Evolutionary conservation across 495 filamentous ascomycete genomes (phyloP).

Genomic region (Xylaria grammica): DNA sequence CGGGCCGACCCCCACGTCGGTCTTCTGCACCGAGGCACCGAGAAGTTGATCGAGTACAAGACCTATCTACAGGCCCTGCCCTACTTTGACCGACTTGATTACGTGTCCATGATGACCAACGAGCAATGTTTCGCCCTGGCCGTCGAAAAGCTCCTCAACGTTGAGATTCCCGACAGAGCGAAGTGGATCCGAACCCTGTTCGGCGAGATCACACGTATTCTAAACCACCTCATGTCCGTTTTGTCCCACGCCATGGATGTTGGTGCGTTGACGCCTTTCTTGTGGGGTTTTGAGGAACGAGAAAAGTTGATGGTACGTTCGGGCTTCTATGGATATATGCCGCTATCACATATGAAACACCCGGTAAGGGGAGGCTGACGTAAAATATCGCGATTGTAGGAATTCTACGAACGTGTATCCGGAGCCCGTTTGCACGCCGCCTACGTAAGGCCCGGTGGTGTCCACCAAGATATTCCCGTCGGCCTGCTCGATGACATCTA

Average conservation of each 20-base stretch:
- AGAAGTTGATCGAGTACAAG: slow-evolving; percentile 99
- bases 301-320: slow-evolving; percentile 94
- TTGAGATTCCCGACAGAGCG: slow-evolving; percentile 93
- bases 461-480: slow-evolving; percentile 91
- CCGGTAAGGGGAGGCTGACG: slow-evolving; percentile 12
- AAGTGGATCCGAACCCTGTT: slow-evolving; percentile 98
- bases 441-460: slow-evolving; percentile 97
- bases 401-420: slow-evolving; percentile 99
- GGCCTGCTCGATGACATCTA: slow-evolving; percentile 99
- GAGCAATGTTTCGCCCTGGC: slow-evolving; percentile 96
- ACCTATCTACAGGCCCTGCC: slow-evolving; percentile 97
- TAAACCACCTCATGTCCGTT: slow-evolving; percentile 99
- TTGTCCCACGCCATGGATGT: slow-evolving; percentile 99
- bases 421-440: slow-evolving; percentile 97
- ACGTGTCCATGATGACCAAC: slow-evolving; percentile 99
- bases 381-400: slow-evolving; percentile 54
- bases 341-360: not conserved
- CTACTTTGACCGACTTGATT: slow-evolving; percentile 98
- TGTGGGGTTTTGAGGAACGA: slow-evolving; percentile 99
- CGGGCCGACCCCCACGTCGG: slow-evolving; percentile 97
- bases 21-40: slow-evolving; percentile 93
- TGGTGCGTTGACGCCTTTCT: slow-evolving; percentile 94
- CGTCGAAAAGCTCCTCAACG: slow-evolving; percentile 96
- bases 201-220: slow-evolving; percentile 89
- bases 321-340: not conserved